Conservation (phyloP, 1,284 basidiomycete genomes). For the Sporisorium graminicola region DNA sequence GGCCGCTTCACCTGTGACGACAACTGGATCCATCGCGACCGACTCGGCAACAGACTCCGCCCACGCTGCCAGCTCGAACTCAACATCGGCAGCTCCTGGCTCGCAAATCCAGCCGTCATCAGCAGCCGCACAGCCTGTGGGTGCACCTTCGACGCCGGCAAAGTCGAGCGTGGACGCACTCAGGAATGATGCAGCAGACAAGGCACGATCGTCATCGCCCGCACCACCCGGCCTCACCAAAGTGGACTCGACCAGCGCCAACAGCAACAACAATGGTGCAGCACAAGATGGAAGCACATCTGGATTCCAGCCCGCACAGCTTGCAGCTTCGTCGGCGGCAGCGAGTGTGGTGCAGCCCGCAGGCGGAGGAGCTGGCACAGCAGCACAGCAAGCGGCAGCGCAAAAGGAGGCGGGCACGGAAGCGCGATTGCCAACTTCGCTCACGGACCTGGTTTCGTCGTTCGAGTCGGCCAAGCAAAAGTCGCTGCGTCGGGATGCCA, state of each 20-base stretch:
- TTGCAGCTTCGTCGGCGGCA: conserved; percentile 71
- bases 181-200: conserved; percentile 25
- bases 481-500: conserved; percentile 84
- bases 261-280: background rate
- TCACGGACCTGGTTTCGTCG: conserved; percentile 92
- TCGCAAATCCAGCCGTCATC: conserved; percentile 10
- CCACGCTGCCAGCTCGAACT: conserved; percentile 4
- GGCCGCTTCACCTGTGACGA: conserved; percentile 37
- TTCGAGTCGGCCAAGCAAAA: conserved; percentile 97
- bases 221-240: conserved; percentile 47
- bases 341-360: conserved; percentile 61
- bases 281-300: conserved; percentile 10
- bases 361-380: conserved; percentile 56
- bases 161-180: conserved; percentile 34
- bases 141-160: conserved; percentile 19
- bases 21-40: conserved; percentile 27
- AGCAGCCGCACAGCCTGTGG: conserved; percentile 12
- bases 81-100: conserved; percentile 20
- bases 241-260: conserved; percentile 20
- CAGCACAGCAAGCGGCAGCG: conserved; percentile 52
- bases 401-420: conserved; percentile 59
- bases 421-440: conserved; percentile 76
- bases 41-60: conserved; percentile 25
- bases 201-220: conserved; percentile 41
- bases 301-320: conserved; percentile 61